Conservation (phyloP, 345 rosid genomes). For the Leavenworthia alabamica region DNA sequence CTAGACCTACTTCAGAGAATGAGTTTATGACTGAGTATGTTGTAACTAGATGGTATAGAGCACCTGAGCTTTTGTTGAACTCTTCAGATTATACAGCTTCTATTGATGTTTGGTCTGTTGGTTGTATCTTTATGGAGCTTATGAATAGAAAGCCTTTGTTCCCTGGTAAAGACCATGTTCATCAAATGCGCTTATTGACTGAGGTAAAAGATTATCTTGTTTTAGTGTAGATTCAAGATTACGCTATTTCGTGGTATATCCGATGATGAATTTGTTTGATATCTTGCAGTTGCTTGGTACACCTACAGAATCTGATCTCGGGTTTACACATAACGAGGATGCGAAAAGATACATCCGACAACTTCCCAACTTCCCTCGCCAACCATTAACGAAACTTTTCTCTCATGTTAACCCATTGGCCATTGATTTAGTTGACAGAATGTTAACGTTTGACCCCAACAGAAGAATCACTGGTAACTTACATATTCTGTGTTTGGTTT, state of each 20-base stretch:
- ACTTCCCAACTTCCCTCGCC: slow-evolving; percentile 64
- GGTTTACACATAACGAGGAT: slow-evolving; percentile 77
- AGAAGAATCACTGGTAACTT: slow-evolving; percentile 85
- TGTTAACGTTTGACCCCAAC: slow-evolving; percentile 90
- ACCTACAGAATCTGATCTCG: slow-evolving; percentile 84
- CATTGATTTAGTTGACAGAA: slow-evolving; percentile 74
- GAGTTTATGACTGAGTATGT: slow-evolving; percentile 99
- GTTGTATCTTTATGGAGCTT: slow-evolving; percentile 96
- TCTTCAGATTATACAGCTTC: slow-evolving; percentile 87
- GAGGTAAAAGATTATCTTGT: slow-evolving; percentile 51
- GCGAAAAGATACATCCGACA: slow-evolving; percentile 79
- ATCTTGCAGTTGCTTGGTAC: slow-evolving; percentile 83
- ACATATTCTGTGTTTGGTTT: background rate
- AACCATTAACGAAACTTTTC: slow-evolving; percentile 51
- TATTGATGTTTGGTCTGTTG: slow-evolving; percentile 99
- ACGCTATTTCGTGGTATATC: background rate
- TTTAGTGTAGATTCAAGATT: background rate
- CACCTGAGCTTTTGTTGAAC: slow-evolving; percentile 89
- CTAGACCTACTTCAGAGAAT: slow-evolving; percentile 80
- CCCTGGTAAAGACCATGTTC: slow-evolving; percentile 92
- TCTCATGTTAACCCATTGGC: slow-evolving; percentile 76
- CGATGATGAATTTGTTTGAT: slow-evolving; percentile 9
- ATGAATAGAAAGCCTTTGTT: slow-evolving; percentile 88
- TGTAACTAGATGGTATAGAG: slow-evolving; percentile 96
- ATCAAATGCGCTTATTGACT: slow-evolving; percentile 83